A percentile compares a stretch with the other conserved stretches of the same genome.
Conservation (phyloP, 164 flowering plant genomes). For the Houttuynia cordata region DNA sequence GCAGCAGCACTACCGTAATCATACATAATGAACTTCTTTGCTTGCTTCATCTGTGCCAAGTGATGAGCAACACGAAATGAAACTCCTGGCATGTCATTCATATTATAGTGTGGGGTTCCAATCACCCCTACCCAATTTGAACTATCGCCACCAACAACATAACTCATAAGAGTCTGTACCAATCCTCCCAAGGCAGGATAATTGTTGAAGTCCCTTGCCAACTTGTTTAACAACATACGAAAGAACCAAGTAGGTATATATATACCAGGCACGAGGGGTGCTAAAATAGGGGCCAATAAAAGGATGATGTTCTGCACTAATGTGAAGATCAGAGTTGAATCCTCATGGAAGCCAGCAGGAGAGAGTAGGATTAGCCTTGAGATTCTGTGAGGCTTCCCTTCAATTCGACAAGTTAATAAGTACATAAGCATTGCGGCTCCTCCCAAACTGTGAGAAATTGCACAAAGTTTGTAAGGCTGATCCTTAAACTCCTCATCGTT, state of each 20-base stretch:
- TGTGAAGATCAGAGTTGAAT: conserved; percentile 47
- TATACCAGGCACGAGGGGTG: conserved; percentile 61
- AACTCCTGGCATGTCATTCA: conserved; percentile 97
- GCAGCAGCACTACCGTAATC: conserved; percentile 64
- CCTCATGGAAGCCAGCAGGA: conserved; percentile 95
- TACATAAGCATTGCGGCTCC: conserved; percentile 95
- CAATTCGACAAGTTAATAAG: conserved; percentile 51
- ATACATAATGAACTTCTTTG: conserved; percentile 62
- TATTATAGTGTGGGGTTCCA: conserved; percentile 85
- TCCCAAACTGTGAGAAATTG: conserved; percentile 86
- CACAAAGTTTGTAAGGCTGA: conserved; percentile 81
- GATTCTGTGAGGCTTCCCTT: conserved; percentile 75
- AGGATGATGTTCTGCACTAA: conserved; percentile 33
- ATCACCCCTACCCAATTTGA: conserved; percentile 95
- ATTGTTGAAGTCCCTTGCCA: conserved; percentile 88
- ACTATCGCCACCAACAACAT: conserved; percentile 92
- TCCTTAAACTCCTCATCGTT: conserved; percentile 31
- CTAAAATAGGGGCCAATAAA: conserved; percentile 48
- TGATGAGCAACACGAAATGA: conserved; percentile 74
- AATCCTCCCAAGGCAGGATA: conserved; percentile 96
- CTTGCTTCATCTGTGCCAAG: conserved; percentile 79
- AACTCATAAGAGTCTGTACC: conserved; percentile 91
- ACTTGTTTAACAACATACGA: conserved; percentile 89
- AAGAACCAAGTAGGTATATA: conserved; percentile 94
- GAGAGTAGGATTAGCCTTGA: conserved; percentile 75